phyloP scores from a whole-genome alignment of 2,329 filamentous ascomycete species.

The Exophiala lecanii-corni region DNA sequence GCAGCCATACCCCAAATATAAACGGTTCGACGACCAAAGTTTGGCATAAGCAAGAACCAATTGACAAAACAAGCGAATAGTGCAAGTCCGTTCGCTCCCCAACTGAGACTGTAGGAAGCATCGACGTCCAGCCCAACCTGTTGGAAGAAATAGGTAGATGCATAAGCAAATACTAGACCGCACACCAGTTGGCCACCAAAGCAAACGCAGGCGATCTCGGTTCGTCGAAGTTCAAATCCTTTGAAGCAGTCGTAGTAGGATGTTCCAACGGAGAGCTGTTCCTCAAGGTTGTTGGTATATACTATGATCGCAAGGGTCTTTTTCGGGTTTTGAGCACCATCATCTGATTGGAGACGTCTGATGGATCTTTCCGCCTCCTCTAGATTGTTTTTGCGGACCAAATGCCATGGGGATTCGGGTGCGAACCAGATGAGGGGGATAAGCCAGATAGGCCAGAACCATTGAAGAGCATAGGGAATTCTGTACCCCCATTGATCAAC shows the following conservation, averaged over 20 bases:
- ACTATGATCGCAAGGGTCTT: constrained; percentile 34
- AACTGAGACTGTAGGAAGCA: constrained; percentile 52
- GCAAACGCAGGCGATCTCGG: constrained; percentile 63
- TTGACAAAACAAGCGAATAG: constrained; percentile 58
- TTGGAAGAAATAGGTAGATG: constrained; percentile 56
- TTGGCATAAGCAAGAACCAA: constrained; percentile 62
- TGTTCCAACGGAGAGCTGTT: constrained; percentile 9
- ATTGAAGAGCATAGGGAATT: constrained; percentile 25
- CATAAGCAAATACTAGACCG: constrained; percentile 60
- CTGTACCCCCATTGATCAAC: constrained; percentile 14
- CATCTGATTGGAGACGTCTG: constrained; percentile 11
- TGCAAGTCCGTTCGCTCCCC: constrained; percentile 68
- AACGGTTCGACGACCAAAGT: constrained; percentile 68
- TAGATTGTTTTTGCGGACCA: constrained; percentile 16
- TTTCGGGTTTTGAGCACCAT: constrained; percentile 8
- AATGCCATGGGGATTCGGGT: constrained; percentile 21
- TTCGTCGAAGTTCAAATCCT: constrained; percentile 70
- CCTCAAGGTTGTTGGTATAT: constrained; percentile 32
- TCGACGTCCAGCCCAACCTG: constrained; percentile 50
- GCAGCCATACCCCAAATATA: constrained; percentile 68
- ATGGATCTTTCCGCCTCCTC: constrained; percentile 21
- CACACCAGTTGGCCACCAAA: constrained; percentile 62
- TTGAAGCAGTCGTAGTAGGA: constrained; percentile 79
- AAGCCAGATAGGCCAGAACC: constrained; percentile 23
- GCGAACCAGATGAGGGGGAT: constrained; percentile 14